phyloP scores from a whole-genome alignment of 768 basidiomycete genomes.

The Lyophyllum decastes region DNA sequence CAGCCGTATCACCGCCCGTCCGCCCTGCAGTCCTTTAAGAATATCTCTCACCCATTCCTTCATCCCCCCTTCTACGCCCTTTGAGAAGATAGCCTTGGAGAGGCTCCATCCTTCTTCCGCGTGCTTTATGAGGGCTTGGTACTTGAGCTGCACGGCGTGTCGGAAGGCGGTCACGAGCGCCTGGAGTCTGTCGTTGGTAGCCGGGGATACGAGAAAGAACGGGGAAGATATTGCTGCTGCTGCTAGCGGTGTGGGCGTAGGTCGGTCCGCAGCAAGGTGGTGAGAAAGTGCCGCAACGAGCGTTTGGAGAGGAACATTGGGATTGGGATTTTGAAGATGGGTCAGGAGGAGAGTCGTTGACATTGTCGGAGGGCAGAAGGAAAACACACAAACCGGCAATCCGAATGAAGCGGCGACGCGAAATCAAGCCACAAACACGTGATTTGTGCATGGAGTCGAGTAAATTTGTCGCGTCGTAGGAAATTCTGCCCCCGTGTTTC shows the following conservation, averaged over 20 bases:
- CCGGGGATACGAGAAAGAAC: constrained; percentile 46
- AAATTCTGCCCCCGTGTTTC: no score
- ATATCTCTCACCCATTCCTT: constrained; percentile 53
- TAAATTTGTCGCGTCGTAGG: no score
- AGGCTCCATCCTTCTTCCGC: constrained; percentile 31
- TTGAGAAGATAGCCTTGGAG: constrained; percentile 34
- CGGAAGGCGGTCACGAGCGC: constrained; percentile 57
- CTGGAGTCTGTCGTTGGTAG: constrained; percentile 48
- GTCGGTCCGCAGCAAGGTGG: constrained; percentile 51
- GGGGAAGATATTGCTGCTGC: constrained; percentile 59
- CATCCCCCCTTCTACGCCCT: constrained; percentile 40
- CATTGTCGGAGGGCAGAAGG: constrained; percentile 12
- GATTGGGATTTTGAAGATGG: constrained; percentile 48
- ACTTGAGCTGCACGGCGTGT: constrained; percentile 59
- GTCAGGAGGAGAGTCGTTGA: constrained; percentile 40
- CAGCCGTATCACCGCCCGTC: constrained; percentile 60
- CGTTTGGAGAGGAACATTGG: constrained; percentile 46
- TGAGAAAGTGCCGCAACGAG: constrained; percentile 60
- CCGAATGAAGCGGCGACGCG: no score
- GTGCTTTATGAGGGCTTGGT: constrained; percentile 38
- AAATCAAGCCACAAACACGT: no score
- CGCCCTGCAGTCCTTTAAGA: constrained; percentile 64
- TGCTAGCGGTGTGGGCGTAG: constrained; percentile 57
- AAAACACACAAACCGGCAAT: no score
- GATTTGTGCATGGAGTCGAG: no score